A percentile compares a stretch with the other conserved stretches of the same genome.
Evolutionary conservation across 2,329 filamentous ascomycete species (phyloP).

Genomic region (Cryoendolithus antarcticus): DNA sequence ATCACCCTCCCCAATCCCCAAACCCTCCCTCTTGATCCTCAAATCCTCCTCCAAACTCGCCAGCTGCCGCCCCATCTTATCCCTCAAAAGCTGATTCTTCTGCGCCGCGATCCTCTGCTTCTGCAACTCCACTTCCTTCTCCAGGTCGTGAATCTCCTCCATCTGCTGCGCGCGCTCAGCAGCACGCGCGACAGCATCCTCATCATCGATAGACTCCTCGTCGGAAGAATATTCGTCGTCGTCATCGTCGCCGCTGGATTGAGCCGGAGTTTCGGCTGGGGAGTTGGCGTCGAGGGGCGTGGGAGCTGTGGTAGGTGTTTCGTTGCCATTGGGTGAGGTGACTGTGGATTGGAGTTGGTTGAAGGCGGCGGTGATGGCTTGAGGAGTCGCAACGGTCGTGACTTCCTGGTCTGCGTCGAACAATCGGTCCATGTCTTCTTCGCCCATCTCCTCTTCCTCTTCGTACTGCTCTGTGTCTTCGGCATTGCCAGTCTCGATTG

Average conservation of each 20-base stretch:
- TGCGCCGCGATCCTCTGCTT: slow-evolving; percentile 25
- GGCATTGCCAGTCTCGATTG: slow-evolving; percentile 24
- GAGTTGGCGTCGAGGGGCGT: not conserved
- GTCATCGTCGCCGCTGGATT: slow-evolving; percentile 23
- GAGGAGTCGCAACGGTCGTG: not conserved
- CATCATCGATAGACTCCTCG: slow-evolving; percentile 32
- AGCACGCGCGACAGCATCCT: slow-evolving; percentile 38
- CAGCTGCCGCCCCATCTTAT: slow-evolving; percentile 37
- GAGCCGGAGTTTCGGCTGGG: slow-evolving; percentile 16
- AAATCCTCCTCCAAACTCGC: slow-evolving; percentile 41
- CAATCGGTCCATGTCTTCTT: slow-evolving; percentile 23
- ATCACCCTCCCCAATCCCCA: slow-evolving; percentile 24
- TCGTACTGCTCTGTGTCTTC: slow-evolving; percentile 29
- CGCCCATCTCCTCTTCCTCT: slow-evolving; percentile 20
- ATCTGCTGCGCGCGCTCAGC: slow-evolving; percentile 35
- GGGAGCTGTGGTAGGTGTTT: too few species aligned
- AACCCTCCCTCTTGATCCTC: slow-evolving; percentile 38
- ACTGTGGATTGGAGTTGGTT: too few species aligned
- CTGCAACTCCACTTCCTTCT: slow-evolving; percentile 36
- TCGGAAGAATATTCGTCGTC: slow-evolving; percentile 29
- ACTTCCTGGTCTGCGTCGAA: slow-evolving; percentile 25
- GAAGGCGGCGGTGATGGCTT: slow-evolving; percentile 7
- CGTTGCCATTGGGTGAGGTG: too few species aligned
- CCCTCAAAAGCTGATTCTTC: slow-evolving; percentile 36
- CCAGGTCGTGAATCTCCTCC: slow-evolving; percentile 44